Evolutionary conservation across 768 basidiomycete species (phyloP), one percentile per base, ranked within the genome.

Genomic region (Imleria badia): DNA sequence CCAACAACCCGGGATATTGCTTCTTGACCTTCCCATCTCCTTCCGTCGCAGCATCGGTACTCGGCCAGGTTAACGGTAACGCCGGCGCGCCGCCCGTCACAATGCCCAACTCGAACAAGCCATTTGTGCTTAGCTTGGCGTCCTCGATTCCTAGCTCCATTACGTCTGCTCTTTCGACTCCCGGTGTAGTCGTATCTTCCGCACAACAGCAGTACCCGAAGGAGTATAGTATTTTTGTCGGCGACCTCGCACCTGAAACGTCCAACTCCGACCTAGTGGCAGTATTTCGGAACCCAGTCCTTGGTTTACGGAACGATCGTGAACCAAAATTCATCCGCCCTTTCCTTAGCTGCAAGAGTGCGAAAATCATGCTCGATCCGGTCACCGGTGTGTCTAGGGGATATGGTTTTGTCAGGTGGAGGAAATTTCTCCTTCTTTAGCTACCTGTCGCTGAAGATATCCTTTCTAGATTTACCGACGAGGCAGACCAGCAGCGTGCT

Each of bases 181-280:
- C 73, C 36, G 54, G 60, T 20, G 52, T 54, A 12, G 53, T 60
- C 52, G 58, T 67, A 14, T 64, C 74, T 13, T 66, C 66, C 15
- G 47, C 72, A 9, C 75, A 76, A 51, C 81, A 82, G 51, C 86
- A 84, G 67, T 87, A 81, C 59, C 82, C 84, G 34, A 91, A 87
- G 70, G 94, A 96, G 73, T 95, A 89, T 68, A 92, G 90, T 71
- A 92, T 97, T 51, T 97, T 97, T 64, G 94, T 96, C 3, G 94
- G 94, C 41, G 94, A 97, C 72, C 80, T 97, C 41, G 92, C 92
- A 3, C 89, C 93, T 11, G 93, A 94, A 72, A 91, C 91, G 7
- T 92, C 91, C 61, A 94, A 96, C 72, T 89, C 89, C n/a, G 94
- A 97, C 69, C 76, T 96, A n/a, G 91, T 96, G 46, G 90, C 89